Percentiles rank a stretch among this genome's conserved stretches.
Evolutionary conservation across 2,329 filamentous ascomycete species (phyloP).

Genomic region (Diaporthe destruens): DNA sequence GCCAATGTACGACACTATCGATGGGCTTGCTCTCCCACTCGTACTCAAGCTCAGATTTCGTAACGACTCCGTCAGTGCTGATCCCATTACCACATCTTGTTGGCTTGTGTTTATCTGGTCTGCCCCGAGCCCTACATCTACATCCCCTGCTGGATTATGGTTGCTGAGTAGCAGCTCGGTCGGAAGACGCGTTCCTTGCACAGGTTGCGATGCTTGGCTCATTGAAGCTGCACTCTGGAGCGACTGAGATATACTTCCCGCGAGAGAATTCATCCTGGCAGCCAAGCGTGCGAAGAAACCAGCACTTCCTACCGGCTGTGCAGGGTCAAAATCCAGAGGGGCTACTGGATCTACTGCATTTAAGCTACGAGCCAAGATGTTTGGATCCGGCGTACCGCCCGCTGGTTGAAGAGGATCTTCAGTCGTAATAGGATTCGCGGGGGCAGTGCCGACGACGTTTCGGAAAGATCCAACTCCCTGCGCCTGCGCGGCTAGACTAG

Average conservation of each 20-base stretch:
- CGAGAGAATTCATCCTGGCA: not conserved
- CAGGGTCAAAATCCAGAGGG: not conserved
- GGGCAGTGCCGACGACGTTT: not conserved
- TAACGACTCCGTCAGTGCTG: not conserved
- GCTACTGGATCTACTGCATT: not conserved
- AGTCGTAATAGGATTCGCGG: not conserved
- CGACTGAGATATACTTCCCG: not conserved
- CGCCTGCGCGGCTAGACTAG: not conserved
- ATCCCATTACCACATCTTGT: not conserved
- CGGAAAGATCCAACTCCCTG: not conserved
- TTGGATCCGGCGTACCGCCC: not conserved
- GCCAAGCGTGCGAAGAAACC: not conserved
- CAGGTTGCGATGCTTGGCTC: not conserved
- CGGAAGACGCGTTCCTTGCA: not conserved
- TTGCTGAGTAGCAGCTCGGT: slow-evolving; percentile 4
- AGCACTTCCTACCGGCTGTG: not conserved
- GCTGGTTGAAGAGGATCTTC: not conserved
- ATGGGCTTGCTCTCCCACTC: not conserved
- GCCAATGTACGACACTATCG: not conserved
- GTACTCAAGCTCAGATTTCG: not conserved
- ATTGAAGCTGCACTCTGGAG: not conserved
- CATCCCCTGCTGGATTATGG: not conserved
- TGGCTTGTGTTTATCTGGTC: not conserved
- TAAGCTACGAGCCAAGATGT: not conserved
- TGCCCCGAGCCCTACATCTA: not conserved